phyloP scores from a whole-genome alignment of 768 basidiomycete genomes.

The Rhizopogon sp. region DNA sequence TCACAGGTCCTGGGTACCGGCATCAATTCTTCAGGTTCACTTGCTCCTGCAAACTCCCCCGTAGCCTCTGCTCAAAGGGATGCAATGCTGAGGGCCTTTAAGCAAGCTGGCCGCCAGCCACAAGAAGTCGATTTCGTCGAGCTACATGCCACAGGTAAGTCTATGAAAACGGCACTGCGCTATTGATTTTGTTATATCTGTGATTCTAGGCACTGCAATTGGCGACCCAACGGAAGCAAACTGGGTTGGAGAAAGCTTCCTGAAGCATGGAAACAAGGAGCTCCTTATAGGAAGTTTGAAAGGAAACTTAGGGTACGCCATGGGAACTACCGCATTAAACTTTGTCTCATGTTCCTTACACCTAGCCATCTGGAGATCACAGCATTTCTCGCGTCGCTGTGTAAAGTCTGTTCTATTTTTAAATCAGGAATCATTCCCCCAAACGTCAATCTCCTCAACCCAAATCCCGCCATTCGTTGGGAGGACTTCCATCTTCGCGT shows the following conservation, averaged over 20 bases:
- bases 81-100: constrained; percentile 34
- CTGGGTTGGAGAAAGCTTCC: constrained; percentile 37
- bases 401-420: constrained; percentile 38
- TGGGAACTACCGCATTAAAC: constrained; percentile 22
- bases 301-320: constrained; percentile 39
- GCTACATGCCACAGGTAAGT: constrained; percentile 43
- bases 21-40: constrained; percentile 32
- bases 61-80: constrained; percentile 31
- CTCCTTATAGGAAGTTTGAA: constrained; percentile 40
- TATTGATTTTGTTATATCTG: neutral
- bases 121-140: constrained; percentile 45
- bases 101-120: constrained; percentile 24
- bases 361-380: constrained; percentile 38
- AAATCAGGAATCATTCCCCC: constrained; percentile 33
- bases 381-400: constrained; percentile 40
- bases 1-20: constrained; percentile 35
- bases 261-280: constrained; percentile 16
- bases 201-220: constrained; percentile 30
- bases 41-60: constrained; percentile 33
- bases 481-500: constrained; percentile 31
- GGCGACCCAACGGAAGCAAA: constrained; percentile 51
- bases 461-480: constrained; percentile 38
- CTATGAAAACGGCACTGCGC: neutral
- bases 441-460: constrained; percentile 29
- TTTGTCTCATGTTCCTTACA: neutral